Base-by-base conservation (phyloP, 73 alveolate species). In the Tetrahymena thermophila region DNA sequence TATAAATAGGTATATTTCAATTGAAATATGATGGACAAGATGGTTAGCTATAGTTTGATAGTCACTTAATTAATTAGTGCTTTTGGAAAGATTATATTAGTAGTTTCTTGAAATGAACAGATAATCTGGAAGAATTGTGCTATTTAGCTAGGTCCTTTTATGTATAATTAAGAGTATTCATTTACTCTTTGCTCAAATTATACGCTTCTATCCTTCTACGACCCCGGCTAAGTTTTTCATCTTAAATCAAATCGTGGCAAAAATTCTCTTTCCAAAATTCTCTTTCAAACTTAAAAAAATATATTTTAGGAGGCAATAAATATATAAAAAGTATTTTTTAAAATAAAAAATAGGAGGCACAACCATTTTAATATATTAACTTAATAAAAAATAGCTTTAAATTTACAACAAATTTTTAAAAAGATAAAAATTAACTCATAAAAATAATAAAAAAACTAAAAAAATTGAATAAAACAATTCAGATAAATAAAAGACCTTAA, bases 201-300 rank as follows among this genome's bases (percentile, higher is more conserved):
- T 71, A 71, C 89, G 89, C 89, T 71, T 71, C 89, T 71, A 71
- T 71, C 89, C 89, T 71, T 71, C 89, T 71, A 71, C 89, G 89
- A 71, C 89, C 89, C 89, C 89, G 89, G 89, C 89, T 71, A 71
- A 71, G 89, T 71, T 71, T 71, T 71, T 71, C 42, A 71, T 71
- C 89, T 71, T 71, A 71, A 71, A 71, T 71, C 13, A 71, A 71
- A 71, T 71, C 89, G 89, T 71, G 89, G 89, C 89, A 71, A 71
- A 71, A 71, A 71, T 71, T 71, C 89, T 71, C 89, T 71, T 71
- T 31, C 89, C 89, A 71, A 71, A 23, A 28, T n/a, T 71, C 37
- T 71, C 35, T 71, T 71, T 71, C 37, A n/a, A 71, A 71, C 31
- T 5, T 19, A 71, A 71, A 71, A 71, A 71, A 28, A 71, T 71